A percentile compares a stretch with the other conserved stretches of the same genome.
phyloP scores from a whole-genome alignment of 208 protist species.

The Strigomonas galati region DNA sequence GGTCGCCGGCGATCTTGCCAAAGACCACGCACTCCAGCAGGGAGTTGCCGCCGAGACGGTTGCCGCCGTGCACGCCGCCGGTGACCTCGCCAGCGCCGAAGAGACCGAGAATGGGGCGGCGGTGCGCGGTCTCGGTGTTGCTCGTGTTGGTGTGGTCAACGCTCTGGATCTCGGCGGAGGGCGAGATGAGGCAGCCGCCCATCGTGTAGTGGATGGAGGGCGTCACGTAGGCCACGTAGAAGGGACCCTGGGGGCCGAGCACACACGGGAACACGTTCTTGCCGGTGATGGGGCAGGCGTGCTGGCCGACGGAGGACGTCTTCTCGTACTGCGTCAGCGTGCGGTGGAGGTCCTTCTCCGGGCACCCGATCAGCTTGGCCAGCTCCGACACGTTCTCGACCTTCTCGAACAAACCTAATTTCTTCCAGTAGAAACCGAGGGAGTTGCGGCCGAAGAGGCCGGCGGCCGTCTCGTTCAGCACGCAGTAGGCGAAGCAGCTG shows the following conservation, averaged over 20 bases:
- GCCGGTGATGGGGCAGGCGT: slow-evolving; percentile 20
- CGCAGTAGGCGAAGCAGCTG: slow-evolving; percentile 63
- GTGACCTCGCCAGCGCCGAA: slow-evolving; percentile 97
- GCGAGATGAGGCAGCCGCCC: slow-evolving; percentile 92
- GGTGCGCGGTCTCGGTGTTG: slow-evolving; percentile 24
- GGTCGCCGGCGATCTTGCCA: slow-evolving; percentile 69
- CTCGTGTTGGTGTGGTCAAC: slow-evolving; percentile 27
- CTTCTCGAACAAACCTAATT: slow-evolving; percentile 55
- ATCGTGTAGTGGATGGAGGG: slow-evolving; percentile 97
- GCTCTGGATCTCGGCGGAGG: slow-evolving; percentile 68
- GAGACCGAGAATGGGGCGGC: slow-evolving; percentile 81
- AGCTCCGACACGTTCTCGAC: slow-evolving; percentile 47
- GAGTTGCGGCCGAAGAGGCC: slow-evolving; percentile 65
- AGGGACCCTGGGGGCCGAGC: slow-evolving; percentile 51
- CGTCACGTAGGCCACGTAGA: slow-evolving; percentile 87
- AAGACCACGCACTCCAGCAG: slow-evolving; percentile 88
- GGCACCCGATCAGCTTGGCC: slow-evolving; percentile 57
- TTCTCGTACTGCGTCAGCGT: slow-evolving; percentile 57
- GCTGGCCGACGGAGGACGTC: slow-evolving; percentile 20
- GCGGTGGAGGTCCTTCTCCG: slow-evolving; percentile 19
- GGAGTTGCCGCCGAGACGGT: slow-evolving; percentile 96
- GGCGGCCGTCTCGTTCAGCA: slow-evolving; percentile 67
- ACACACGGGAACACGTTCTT: slow-evolving; percentile 62
- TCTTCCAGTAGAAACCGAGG: slow-evolving; percentile 74
- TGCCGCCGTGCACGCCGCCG: slow-evolving; percentile 95